Conservation (phyloP, 139 green algal genomes). For the Marvania coccoides region DNA sequence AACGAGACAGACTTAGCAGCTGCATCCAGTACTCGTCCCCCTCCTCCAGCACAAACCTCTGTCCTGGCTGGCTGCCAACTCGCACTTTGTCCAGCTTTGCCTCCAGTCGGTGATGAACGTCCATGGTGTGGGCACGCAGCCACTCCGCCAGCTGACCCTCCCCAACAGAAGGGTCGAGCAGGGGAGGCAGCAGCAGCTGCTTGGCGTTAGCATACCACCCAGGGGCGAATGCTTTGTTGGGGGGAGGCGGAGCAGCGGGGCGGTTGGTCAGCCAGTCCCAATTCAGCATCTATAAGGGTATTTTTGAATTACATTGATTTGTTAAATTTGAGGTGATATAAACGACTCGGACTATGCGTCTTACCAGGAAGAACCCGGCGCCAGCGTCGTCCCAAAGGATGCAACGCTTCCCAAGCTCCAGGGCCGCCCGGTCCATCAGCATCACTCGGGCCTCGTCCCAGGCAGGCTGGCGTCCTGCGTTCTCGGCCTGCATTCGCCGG, state of each 20-base stretch:
- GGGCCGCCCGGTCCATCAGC: conserved; percentile 13
- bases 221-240: neutral
- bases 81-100: conserved; percentile 17
- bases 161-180: conserved; percentile 9
- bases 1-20: too few species aligned
- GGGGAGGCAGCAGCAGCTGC: conserved; percentile 6
- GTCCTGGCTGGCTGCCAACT: too few species aligned
- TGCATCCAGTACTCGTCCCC: conserved; percentile 15
- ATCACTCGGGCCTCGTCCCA: neutral
- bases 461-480: neutral
- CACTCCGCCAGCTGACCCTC: conserved; percentile 9
- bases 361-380: conserved; percentile 23
- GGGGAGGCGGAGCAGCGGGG: neutral
- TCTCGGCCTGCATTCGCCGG: neutral
- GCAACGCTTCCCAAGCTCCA: conserved; percentile 14
- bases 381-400: conserved; percentile 31
- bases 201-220: conserved; percentile 20
- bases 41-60: neutral
- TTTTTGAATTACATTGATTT: neutral
- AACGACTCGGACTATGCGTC: neutral
- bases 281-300: conserved; percentile 17
- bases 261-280: conserved; percentile 32
- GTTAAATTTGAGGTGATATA: neutral
- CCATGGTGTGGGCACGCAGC: conserved; percentile 25
- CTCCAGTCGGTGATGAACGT: conserved; percentile 7